Percentiles rank a stretch among this genome's conserved stretches.
These are phyloP conservation scores for Toxoplasma gondii DNA, from an alignment of 169 alveolate genomes.

Conservation along the genomic window DNA sequence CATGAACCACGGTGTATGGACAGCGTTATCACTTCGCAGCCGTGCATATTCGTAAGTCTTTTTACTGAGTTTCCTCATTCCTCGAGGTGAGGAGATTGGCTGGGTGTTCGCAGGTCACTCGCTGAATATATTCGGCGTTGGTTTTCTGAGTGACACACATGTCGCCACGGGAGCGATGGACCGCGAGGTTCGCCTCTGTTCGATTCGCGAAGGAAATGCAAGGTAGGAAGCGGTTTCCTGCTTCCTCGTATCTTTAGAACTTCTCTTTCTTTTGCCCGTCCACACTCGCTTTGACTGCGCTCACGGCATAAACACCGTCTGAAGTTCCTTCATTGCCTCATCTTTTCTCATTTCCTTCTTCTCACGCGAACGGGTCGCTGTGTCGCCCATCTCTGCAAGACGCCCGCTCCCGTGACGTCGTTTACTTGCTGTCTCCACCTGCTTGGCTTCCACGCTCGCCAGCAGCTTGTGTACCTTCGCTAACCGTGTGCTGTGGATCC, in stretches of 20 bases:
- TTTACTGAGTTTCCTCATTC: neutral
- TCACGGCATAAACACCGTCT: too few species aligned
- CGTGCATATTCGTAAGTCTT: neutral
- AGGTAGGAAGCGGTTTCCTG: constrained; percentile 12
- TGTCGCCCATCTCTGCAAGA: neutral
- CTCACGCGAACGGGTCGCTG: neutral
- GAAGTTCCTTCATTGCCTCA: neutral
- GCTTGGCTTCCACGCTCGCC: too few species aligned
- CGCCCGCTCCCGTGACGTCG: too few species aligned
- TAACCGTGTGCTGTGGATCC: too few species aligned
- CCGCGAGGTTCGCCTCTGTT: constrained; percentile 67
- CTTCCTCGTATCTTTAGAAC: neutral
- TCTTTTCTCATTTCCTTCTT: neutral
- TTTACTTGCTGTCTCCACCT: too few species aligned
- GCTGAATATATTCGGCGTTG: constrained; percentile 71
- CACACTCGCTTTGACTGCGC: neutral
- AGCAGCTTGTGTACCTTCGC: too few species aligned
- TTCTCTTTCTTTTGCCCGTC: neutral
- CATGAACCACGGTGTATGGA: too few species aligned
- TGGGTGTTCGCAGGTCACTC: constrained; percentile 69
- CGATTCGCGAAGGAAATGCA: constrained; percentile 36
- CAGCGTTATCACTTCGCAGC: too few species aligned
- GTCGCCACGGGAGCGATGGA: constrained; percentile 72
- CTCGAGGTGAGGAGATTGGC: too few species aligned
- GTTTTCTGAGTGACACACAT: constrained; percentile 66